Evolutionary conservation across 306 rosid species (phyloP), one percentile per base, ranked within the genome.

Genomic region (Canavalia ensiformis): DNA sequence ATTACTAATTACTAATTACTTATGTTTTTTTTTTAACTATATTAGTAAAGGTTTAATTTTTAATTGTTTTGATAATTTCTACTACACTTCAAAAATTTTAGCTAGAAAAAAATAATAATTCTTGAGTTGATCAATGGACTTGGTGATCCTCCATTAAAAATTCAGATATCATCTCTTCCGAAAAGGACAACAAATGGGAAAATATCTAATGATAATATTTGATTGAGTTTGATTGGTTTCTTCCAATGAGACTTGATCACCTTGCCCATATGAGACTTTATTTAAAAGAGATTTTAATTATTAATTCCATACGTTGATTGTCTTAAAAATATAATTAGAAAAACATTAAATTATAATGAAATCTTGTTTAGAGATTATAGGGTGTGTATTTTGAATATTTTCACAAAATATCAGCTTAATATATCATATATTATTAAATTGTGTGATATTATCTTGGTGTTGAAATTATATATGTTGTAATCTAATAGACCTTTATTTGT

Each of bases 91-190:
- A 18, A 18, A 18, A 18, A 18, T 18, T 0, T 18, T 18, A 18
- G 25, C 25, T 18, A 18, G 25, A 18, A 18, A 18, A 18, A 18
- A 18, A 18, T 18, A 18, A 18, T 18, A 18, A 18, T 47, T 44
- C 47, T 37, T 37, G 41, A 44, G 47, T 6, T 44, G 6, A 55
- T 18, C 25, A 55, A 55, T 3, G 56, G 2, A 5, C 4, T 12
- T 11, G 41, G 3, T 2, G 1, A 51, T 51, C 56, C 56, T 51
- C 56, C 28, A 34, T 62, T 8, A 11, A 62, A 5, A 62, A 62
- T 62, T 62, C 68, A 62, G 68, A 37, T 37, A 34, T 62, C 44
- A 62, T 62, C 10, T 33, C 45, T 62, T 4, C 68, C 68, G 11
- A 10, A 11, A 33, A 60, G 18, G 67, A 60, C 67, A 60, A 60